phyloP scores from a whole-genome alignment of 495 filamentous ascomycete genomes.

The Penicillium angulare region DNA sequence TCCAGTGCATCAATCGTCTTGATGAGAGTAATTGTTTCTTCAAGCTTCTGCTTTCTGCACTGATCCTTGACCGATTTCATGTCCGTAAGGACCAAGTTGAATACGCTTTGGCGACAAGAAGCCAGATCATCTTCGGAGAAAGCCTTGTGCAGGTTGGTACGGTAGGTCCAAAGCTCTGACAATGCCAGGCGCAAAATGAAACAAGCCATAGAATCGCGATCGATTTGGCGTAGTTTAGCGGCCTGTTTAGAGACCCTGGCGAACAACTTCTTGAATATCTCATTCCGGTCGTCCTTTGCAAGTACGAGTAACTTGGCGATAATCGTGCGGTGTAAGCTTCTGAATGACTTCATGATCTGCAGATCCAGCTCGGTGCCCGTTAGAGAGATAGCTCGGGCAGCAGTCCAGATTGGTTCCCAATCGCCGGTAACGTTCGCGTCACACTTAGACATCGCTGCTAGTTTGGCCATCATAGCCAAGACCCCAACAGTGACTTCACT shows the following conservation, averaged over 20 bases:
- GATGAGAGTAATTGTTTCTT: constrained; percentile 41
- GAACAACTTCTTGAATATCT: constrained; percentile 38
- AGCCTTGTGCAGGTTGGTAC: constrained; percentile 26
- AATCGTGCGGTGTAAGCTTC: constrained; percentile 36
- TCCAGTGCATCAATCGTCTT: constrained; percentile 45
- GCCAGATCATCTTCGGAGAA: constrained; percentile 34
- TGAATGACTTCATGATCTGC: constrained; percentile 43
- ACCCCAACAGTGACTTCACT: constrained; percentile 33
- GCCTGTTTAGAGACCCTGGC: constrained; percentile 32
- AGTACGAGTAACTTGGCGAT: constrained; percentile 37
- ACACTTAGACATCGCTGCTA: constrained; percentile 43
- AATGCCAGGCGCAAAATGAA: constrained; percentile 41
- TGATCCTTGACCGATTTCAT: constrained; percentile 41
- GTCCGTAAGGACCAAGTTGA: constrained; percentile 35
- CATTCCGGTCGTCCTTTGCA: constrained; percentile 34
- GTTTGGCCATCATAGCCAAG: constrained; percentile 43
- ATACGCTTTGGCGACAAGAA: constrained; percentile 34
- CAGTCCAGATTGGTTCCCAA: constrained; percentile 42
- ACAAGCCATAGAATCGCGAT: constrained; percentile 40
- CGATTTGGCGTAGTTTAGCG: constrained; percentile 35
- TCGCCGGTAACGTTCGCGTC: constrained; percentile 36
- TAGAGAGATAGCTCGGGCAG: constrained; percentile 36
- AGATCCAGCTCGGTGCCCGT: constrained; percentile 38
- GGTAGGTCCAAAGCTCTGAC: constrained; percentile 40
- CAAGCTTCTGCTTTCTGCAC: constrained; percentile 41